Percentiles rank a stretch among this genome's conserved stretches.
Evolutionary conservation across 2,329 filamentous ascomycete genomes (phyloP).

Genomic region (Alternaria sp.): DNA sequence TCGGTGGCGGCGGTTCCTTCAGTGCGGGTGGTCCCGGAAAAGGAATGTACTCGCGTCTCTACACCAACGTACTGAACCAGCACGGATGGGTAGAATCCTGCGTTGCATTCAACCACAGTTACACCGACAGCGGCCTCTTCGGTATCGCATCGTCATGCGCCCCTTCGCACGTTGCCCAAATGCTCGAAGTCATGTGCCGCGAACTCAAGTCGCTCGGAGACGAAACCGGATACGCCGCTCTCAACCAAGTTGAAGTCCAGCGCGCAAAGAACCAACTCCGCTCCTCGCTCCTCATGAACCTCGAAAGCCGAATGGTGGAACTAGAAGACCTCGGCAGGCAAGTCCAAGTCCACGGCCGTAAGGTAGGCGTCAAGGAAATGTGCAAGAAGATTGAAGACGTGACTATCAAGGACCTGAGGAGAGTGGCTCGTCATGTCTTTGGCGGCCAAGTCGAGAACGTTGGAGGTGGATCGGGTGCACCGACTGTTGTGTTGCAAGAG

Average conservation of each 20-base stretch:
- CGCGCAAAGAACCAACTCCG: slow-evolving; percentile 97
- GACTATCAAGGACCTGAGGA: slow-evolving; percentile 79
- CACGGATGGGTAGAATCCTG: slow-evolving; percentile 97
- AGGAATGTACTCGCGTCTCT: slow-evolving; percentile 98
- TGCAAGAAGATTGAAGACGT: slow-evolving; percentile 83
- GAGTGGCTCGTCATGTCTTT: slow-evolving; percentile 81
- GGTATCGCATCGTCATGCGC: slow-evolving; percentile 89
- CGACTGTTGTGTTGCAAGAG: slow-evolving; percentile 94
- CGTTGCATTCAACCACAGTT: slow-evolving; percentile 95
- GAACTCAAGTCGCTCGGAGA: slow-evolving; percentile 82
- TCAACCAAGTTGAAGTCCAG: slow-evolving; percentile 80
- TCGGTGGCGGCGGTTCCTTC: slow-evolving; percentile 95
- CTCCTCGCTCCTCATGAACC: slow-evolving; percentile 91
- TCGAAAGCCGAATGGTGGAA: slow-evolving; percentile 96
- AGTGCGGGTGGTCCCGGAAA: slow-evolving; percentile 96
- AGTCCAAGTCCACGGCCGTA: slow-evolving; percentile 94
- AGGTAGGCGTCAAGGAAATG: slow-evolving; percentile 93
- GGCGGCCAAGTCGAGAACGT: slow-evolving; percentile 77
- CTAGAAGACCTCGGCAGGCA: slow-evolving; percentile 94
- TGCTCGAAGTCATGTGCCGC: slow-evolving; percentile 95
- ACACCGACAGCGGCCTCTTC: slow-evolving; percentile 94
- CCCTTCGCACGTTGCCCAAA: slow-evolving; percentile 77
- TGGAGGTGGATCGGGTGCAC: slow-evolving; percentile 82
- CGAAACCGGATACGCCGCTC: slow-evolving; percentile 74
- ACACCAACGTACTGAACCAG: slow-evolving; percentile 97